Base-by-base conservation (phyloP, 164 flowering plant species). In the Tetrastigma voinierianum region DNA sequence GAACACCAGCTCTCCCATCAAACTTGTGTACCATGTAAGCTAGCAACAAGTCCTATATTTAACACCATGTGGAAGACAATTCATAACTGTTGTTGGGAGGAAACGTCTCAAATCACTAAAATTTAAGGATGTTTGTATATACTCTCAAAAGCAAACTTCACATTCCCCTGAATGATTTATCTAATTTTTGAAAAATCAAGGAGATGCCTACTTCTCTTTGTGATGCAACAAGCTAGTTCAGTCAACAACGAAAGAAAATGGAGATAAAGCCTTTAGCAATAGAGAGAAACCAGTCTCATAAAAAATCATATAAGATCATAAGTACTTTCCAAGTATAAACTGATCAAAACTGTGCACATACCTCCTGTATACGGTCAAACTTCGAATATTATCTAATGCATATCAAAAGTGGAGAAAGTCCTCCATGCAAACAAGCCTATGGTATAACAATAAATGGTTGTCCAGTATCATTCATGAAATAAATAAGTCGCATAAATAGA, bases 331-430 rank as follows among this genome's bases (percentile, higher is more conserved):
- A 18, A 57, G 9, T 4, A 14, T 25, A 57, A 57, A 57, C 23
- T 55, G 49, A 21, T 15, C 7, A 13, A 7, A 23, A 62, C 55
- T 23, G n/a, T 17, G 23, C 45, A n/a, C 46, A 18, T 62, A 79
- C 82, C 80, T 79, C 82, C 47, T 79, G 82, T 70, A 79, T 76
- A n/a, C 82, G 82, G 67, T 79, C 64, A 79, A 62, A 15, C 75
- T 67, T 57, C 82, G 69, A 15, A 78, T 75, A 52, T 78, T 78
- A 47, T 78, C 82, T 46, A 78, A 67, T 17, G 82, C 76, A 46
- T 79, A n/a, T 80, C 71, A 79, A 62, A 51, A 80, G 76, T n/a
- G 82, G 82, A 21, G 82, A 79, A 18, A 79, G 77, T 40, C 82
- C 82, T 44, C 82, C 82, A 61, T 79, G 82, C 77, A 79, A 70